Base-by-base conservation (phyloP, 2,329 filamentous ascomycete species). In the Microdochium nivale region DNA sequence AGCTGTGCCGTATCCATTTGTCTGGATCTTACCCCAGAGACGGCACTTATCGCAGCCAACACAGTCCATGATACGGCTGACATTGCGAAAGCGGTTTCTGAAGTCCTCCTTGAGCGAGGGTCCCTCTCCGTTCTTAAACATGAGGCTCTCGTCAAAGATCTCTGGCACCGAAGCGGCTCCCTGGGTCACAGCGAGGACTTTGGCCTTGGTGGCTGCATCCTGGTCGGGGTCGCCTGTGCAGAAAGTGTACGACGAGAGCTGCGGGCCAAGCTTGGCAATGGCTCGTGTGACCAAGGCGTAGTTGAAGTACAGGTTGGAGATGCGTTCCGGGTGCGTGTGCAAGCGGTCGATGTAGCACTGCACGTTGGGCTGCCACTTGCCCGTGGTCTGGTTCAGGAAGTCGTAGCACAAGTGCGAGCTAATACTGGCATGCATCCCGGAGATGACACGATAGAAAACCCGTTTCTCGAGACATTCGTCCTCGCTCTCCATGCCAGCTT, bases 281-380 rank as follows among this genome's bases (percentile, higher is more conserved):
- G 94, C 94, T 49, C 94, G 87, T 25, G 92, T 87, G 40, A 99
- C 78, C n/a, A 99, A 79, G 1, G 94, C 94, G 65, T 96, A 99
- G 79, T 99, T 97, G 76, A 99, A 99, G 75, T 99, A 99, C 49
- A 99, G 78, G 69, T 99, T 99, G 59, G 91, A 94, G 63, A 99
- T 88, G 54, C 92, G 87, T 59, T 99, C 94, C 0, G 92, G 90
- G 65, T 88, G 83, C 23, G 78, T 76, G 68, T 96, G 88, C 16
- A 99, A 79, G n/a, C 94, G 84, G 32, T 84, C 74, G 64, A 88
- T 83, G 77, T 96, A 99, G 76, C 94, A 99, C 56, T 84, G 76
- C 51, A 95, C 68, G 62, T 99, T 99, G 24, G 90, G 91, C 49
- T 86, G 83, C 94, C 94, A 99, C 69, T 90, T 73, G 53, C 94